Percentiles rank a stretch among this genome's conserved stretches.
Conservation (phyloP, 768 basidiomycete species). For the Rhizopogon vulgaris region DNA sequence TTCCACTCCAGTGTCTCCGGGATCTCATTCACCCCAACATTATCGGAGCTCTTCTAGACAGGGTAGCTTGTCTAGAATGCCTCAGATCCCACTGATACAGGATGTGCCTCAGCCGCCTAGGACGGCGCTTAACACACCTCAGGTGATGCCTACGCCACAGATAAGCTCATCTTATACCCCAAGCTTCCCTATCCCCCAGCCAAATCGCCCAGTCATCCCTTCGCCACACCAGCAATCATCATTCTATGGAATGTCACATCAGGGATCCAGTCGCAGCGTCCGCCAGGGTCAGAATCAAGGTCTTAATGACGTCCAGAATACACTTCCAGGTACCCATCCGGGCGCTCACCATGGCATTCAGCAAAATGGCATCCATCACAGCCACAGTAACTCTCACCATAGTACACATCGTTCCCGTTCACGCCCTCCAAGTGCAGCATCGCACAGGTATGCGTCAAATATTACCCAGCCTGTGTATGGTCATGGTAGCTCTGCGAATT, state of each 20-base stretch:
- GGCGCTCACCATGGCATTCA: slow-evolving; percentile 1
- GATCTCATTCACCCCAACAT: slow-evolving; percentile 11
- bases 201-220: background rate
- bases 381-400: slow-evolving; percentile 14
- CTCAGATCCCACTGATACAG: slow-evolving; percentile 13
- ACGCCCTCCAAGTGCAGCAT: slow-evolving; percentile 24
- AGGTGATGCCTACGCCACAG: slow-evolving; percentile 12
- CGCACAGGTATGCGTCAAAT: slow-evolving; percentile 24
- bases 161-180: background rate
- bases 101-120: slow-evolving; percentile 17
- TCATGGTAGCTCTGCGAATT: slow-evolving; percentile 17
- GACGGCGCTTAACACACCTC: slow-evolving; percentile 8
- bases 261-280: slow-evolving; percentile 12
- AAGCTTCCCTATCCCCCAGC: background rate
- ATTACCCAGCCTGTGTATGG: slow-evolving; percentile 19
- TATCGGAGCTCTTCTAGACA: slow-evolving; percentile 15
- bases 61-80: slow-evolving; percentile 7
- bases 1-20: slow-evolving; percentile 13
- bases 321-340: slow-evolving; percentile 4
- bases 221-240: background rate
- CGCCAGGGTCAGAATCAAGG: slow-evolving; percentile 10
- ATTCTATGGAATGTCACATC: slow-evolving; percentile 12
- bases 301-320: slow-evolving; percentile 10
- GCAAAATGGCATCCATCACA: background rate
- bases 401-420: slow-evolving; percentile 18